These are phyloP conservation scores for Capsicum rhomboideum DNA, from an alignment of 257 asterid genomes.

Conservation along the genomic window DNA sequence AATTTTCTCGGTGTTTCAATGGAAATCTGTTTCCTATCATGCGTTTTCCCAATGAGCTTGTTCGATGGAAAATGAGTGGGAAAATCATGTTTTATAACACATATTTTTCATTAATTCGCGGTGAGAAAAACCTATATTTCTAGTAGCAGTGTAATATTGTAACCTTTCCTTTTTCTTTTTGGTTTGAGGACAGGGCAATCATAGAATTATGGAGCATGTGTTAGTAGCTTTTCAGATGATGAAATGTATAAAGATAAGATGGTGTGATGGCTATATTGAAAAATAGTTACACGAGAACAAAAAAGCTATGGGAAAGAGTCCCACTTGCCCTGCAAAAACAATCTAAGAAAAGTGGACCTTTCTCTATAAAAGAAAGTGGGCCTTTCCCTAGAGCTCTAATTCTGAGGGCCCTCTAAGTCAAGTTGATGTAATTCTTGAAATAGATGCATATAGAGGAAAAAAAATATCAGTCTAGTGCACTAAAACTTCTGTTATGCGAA, in stretches of 20 bases:
- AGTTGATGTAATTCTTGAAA: background rate
- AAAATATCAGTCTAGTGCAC: too few relatives aligned
- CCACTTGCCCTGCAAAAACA: constrained; percentile 43
- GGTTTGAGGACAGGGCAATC: constrained; percentile 20
- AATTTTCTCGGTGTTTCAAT: too few relatives aligned
- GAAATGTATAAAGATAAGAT: constrained; percentile 45
- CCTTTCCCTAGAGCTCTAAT: background rate
- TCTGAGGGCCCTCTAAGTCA: background rate
- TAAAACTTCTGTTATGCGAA: too few relatives aligned
- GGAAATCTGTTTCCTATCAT: too few relatives aligned
- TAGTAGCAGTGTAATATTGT: background rate
- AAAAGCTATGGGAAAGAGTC: constrained; percentile 15
- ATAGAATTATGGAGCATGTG: constrained; percentile 35
- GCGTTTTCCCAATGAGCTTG: too few relatives aligned
- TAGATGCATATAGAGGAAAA: too few relatives aligned
- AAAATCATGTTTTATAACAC: too few relatives aligned
- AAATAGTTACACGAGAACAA: constrained; percentile 9
- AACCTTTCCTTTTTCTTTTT: constrained; percentile 7
- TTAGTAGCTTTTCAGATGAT: constrained; percentile 24
- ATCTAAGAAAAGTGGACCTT: constrained; percentile 20
- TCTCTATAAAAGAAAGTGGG: background rate
- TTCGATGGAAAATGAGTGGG: too few relatives aligned
- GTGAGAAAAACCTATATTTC: too few relatives aligned
- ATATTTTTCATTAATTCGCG: too few relatives aligned
- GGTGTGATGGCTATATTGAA: constrained; percentile 8